phyloP scores from a whole-genome alignment of 176 grass and related monocot genomes.

The Aegilops longissima region DNA sequence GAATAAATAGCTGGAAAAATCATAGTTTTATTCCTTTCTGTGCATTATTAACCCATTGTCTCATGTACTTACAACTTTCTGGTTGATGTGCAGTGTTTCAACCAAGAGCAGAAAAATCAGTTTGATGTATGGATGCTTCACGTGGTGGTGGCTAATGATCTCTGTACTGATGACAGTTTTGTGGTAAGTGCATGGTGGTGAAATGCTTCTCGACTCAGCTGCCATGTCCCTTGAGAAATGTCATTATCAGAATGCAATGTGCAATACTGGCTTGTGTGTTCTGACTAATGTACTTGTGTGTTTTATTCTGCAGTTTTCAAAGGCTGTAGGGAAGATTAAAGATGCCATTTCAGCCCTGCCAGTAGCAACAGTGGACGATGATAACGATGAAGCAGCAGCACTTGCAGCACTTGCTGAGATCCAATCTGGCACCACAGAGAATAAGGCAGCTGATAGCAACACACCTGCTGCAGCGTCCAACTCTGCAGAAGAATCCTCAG shows the following conservation, averaged over 20 bases:
- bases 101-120: conserved; percentile 72
- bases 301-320: conserved; percentile 64
- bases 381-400: conserved; percentile 60
- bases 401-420: conserved; percentile 50
- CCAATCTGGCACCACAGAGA: conserved; percentile 22
- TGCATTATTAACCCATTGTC: conserved; percentile 9
- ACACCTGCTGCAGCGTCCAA: not conserved
- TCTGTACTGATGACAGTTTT: conserved; percentile 97
- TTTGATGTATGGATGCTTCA: conserved; percentile 72
- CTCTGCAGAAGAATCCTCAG: conserved; percentile 29
- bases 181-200: conserved; percentile 59
- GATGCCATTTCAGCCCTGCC: conserved; percentile 69
- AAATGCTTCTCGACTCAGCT: not conserved
- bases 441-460: not conserved
- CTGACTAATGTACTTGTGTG: not conserved
- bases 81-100: conserved; percentile 57
- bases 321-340: conserved; percentile 88
- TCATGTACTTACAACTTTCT: conserved; percentile 21
- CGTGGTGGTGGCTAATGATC: conserved; percentile 92
- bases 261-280: not conserved
- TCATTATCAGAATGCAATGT: not conserved
- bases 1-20: not conserved
- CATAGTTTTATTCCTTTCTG: not conserved
- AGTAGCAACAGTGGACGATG: conserved; percentile 61
- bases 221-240: not conserved